phyloP scores from a whole-genome alignment of 129 eudicot species.

The Kitagawia praeruptora region DNA sequence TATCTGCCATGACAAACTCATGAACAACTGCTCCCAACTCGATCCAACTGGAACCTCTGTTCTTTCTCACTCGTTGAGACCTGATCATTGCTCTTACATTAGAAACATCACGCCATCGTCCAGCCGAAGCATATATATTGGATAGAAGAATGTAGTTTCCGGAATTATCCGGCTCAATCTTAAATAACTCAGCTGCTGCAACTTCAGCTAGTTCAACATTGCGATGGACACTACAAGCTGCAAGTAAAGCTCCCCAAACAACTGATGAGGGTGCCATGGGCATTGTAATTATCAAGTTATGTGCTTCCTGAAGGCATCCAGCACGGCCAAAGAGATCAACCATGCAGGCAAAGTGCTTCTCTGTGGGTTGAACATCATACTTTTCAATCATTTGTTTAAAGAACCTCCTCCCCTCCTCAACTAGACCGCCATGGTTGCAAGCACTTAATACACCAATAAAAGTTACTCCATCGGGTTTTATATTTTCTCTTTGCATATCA shows the following conservation, averaged over 20 bases:
- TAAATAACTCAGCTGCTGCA: slow-evolving; percentile 46
- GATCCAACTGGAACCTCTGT: slow-evolving; percentile 51
- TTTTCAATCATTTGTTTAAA: slow-evolving; percentile 34
- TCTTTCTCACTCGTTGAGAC: slow-evolving; percentile 26
- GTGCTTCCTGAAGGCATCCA: slow-evolving; percentile 4
- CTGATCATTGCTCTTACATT: slow-evolving; percentile 35
- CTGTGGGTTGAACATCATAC: slow-evolving; percentile 23
- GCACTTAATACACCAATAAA: slow-evolving; percentile 40
- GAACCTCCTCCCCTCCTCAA: slow-evolving; percentile 36
- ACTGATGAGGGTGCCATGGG: slow-evolving; percentile 18
- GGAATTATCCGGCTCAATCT: slow-evolving; percentile 46
- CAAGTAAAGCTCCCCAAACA: slow-evolving; percentile 45
- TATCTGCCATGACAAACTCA: slow-evolving; percentile 50
- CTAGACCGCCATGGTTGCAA: slow-evolving; percentile 48
- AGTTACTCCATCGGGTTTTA: slow-evolving; percentile 35
- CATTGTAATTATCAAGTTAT: neutral
- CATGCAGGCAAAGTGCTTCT: slow-evolving; percentile 7
- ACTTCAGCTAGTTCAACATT: slow-evolving; percentile 36
- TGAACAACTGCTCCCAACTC: slow-evolving; percentile 20
- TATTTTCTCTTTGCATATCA: slow-evolving; percentile 24
- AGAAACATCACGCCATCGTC: slow-evolving; percentile 39
- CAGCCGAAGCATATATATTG: slow-evolving; percentile 36
- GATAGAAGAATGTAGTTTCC: slow-evolving; percentile 51
- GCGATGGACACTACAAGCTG: slow-evolving; percentile 37
- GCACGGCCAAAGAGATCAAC: slow-evolving; percentile 6